phyloP scores from a whole-genome alignment of 345 rosid genomes.

The Gossypium mustelinum region DNA sequence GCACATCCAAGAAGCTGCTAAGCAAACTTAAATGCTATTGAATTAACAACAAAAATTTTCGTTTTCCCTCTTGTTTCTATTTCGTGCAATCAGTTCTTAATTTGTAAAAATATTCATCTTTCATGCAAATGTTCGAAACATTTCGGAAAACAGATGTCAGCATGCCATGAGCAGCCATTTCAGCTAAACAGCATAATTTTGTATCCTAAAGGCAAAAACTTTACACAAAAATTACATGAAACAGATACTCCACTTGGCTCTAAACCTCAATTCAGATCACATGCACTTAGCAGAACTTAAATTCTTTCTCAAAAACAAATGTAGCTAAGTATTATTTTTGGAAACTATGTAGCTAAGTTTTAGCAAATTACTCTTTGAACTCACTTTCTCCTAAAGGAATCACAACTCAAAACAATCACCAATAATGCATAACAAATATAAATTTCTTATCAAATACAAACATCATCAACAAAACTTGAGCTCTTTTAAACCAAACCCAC shows the following conservation, averaged over 20 bases:
- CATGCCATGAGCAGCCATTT: neutral
- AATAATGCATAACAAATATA: slow-evolving; percentile 1
- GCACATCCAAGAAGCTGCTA: slow-evolving; percentile 2
- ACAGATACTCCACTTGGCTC: neutral
- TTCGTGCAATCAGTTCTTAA: neutral
- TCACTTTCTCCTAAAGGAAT: neutral
- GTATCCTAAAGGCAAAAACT: neutral
- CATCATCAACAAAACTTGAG: neutral
- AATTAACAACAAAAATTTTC: neutral
- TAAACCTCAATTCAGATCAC: neutral
- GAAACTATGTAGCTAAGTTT: neutral
- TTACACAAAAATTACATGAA: neutral
- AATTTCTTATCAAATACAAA: neutral
- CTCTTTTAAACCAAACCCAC: slow-evolving; percentile 7
- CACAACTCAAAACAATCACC: neutral
- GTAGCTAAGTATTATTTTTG: neutral
- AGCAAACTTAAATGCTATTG: neutral
- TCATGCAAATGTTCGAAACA: neutral
- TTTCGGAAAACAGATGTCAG: neutral
- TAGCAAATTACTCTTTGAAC: neutral
- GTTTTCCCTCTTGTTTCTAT: neutral
- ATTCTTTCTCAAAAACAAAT: neutral
- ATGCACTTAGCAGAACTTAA: neutral
- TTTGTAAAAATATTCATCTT: neutral
- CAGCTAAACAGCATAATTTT: neutral